Evolutionary conservation across 371 early-diverging fungal genomes (phyloP), one percentile per base, ranked within the genome.

Genomic region (Mycotypha africana): DNA sequence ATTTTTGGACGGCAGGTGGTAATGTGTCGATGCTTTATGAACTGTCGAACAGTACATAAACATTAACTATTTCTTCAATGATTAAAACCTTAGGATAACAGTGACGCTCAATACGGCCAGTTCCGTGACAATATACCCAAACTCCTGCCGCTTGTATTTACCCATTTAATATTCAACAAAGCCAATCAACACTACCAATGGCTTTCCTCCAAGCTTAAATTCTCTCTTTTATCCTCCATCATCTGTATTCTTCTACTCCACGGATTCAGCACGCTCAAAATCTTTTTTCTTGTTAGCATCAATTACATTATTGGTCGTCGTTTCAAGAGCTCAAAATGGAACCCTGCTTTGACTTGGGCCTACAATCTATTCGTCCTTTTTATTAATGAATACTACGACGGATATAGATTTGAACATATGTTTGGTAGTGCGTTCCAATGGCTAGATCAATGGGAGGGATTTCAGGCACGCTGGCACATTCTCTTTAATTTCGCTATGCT

Each of bases 401-500:
- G 92, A 0, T 92, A 91, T 53, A 51, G 59, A 26, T 95, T 88
- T 65, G 65, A 38, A 5, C 31, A 48, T 5, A 33, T 56, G 16
- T 41, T 95, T 7, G 67, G 72, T 7, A 51, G 49, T 24, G 38
- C 56, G 0, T 70, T 90, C 49, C 76, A 69, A n/a, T 89, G 84
- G 74, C 53, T 96, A 67, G 88, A 91, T 53, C 21, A 41, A 11
- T 49, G 25, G 25, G 49, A 49, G 24, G 55, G 55, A 43, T 53
- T 20, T 64, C 82, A 67, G 46, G 62, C 74, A 8, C 78, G 95
- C 21, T 97, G 98, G 98, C 79, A 89, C 53, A 74, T 91, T 28
- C 77, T 84, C 4, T 95, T 93, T 70, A 97, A 96, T 56, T 84
- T 97, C 50, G 78, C 81, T 2, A 84, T 91, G 70, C 81, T 98